A percentile compares a stretch with the other conserved stretches of the same genome.
phyloP scores from a whole-genome alignment of 805 yeast genomes.

The Candida bentonensis region DNA sequence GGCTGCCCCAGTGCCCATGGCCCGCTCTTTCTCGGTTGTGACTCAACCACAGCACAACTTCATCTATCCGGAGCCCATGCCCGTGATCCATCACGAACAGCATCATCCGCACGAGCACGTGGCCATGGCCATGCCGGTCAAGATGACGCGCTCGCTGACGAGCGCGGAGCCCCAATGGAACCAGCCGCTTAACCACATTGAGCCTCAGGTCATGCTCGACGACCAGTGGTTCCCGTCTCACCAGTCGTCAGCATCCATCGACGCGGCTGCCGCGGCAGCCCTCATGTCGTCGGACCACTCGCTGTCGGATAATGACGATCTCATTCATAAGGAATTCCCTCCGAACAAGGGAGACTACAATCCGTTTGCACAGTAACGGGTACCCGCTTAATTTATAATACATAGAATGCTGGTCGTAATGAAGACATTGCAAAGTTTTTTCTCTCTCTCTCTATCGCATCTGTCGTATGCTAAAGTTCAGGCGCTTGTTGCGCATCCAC shows the following conservation, averaged over 20 bases:
- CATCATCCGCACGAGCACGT: neutral
- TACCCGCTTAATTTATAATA: neutral
- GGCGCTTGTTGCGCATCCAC: slow-evolving; percentile 24
- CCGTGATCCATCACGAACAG: slow-evolving; percentile 5
- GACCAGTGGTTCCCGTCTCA: slow-evolving; percentile 2
- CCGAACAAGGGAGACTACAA: neutral
- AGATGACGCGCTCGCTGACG: slow-evolving; percentile 2
- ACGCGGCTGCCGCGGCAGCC: neutral
- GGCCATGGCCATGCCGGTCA: slow-evolving; percentile 1
- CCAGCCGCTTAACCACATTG: slow-evolving; percentile 1
- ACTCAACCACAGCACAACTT: neutral
- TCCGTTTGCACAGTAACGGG: neutral
- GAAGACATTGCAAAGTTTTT: neutral
- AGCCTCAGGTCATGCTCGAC: neutral
- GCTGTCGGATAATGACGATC: slow-evolving; percentile 1
- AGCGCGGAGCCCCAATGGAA: slow-evolving; percentile 2
- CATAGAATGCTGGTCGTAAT: neutral
- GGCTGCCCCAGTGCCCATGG: slow-evolving; percentile 4
- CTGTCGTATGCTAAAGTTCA: slow-evolving; percentile 28
- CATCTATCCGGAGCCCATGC: neutral
- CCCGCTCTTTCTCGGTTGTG: slow-evolving; percentile 12
- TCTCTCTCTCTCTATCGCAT: slow-evolving; percentile 13
- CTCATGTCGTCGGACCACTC: neutral
- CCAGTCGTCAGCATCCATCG: neutral
- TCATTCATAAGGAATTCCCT: neutral